Conservation (phyloP, 768 basidiomycete genomes). For the Gloeostereum incarnatum region DNA sequence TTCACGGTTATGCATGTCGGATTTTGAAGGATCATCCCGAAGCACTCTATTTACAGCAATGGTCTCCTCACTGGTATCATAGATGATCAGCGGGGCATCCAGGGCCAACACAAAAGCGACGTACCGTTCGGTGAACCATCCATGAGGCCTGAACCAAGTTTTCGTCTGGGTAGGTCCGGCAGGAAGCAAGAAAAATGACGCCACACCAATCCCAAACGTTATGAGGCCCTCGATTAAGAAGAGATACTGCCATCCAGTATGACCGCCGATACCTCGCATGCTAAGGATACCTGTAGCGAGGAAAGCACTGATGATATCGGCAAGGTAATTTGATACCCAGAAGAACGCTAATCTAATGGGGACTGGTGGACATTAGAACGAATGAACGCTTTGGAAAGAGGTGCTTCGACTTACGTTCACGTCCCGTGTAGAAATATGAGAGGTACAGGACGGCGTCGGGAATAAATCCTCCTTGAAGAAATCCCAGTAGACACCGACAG, state of each 20-base stretch:
- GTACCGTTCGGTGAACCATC: slow-evolving; percentile 57
- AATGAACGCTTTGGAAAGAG: background rate
- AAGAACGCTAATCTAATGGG: slow-evolving; percentile 63
- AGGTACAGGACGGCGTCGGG: slow-evolving; percentile 58
- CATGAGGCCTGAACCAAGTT: slow-evolving; percentile 47
- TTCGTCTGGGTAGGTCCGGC: slow-evolving; percentile 58
- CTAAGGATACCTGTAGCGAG: slow-evolving; percentile 53
- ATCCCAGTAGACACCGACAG: slow-evolving; percentile 43
- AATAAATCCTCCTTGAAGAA: slow-evolving; percentile 58
- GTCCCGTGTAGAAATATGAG: slow-evolving; percentile 55
- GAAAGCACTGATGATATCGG: slow-evolving; percentile 50
- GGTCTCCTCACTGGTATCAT: slow-evolving; percentile 36
- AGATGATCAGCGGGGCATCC: background rate
- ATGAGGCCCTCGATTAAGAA: slow-evolving; percentile 46
- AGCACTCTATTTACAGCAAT: slow-evolving; percentile 55
- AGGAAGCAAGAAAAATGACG: slow-evolving; percentile 50
- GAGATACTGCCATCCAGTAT: slow-evolving; percentile 50
- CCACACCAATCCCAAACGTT: slow-evolving; percentile 39
- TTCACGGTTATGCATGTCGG: slow-evolving; percentile 66
- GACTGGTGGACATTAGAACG: slow-evolving; percentile 20
- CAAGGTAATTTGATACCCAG: slow-evolving; percentile 53
- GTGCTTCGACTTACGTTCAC: slow-evolving; percentile 30
- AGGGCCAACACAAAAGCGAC: slow-evolving; percentile 7
- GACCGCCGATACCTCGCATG: slow-evolving; percentile 41
- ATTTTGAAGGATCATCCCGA: slow-evolving; percentile 59